Percentiles rank a stretch among this genome's conserved stretches.
These are phyloP conservation scores for Trichosporon inkin DNA, from an alignment of 1,284 basidiomycete genomes.

Conservation along the genomic window DNA sequence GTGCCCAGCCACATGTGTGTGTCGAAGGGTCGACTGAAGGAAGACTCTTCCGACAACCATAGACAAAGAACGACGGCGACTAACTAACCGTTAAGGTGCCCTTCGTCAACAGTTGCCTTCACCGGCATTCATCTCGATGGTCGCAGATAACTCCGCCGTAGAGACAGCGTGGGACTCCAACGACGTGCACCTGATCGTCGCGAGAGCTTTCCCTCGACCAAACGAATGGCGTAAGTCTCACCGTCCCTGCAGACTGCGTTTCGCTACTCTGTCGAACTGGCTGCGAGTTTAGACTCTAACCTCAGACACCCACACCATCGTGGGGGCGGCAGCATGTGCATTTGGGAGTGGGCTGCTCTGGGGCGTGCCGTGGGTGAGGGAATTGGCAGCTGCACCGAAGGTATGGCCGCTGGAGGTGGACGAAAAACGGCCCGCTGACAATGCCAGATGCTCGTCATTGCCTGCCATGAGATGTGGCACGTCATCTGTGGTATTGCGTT, in stretches of 20 bases:
- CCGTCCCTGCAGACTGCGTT: background rate
- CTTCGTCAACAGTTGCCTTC: no score
- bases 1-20: no score
- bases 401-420: slow-evolving; percentile 21
- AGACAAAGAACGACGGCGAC: no score
- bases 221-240: background rate
- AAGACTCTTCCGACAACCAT: no score
- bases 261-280: no score
- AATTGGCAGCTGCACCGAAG: slow-evolving; percentile 44
- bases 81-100: no score
- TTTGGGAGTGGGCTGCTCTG: slow-evolving; percentile 42
- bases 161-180: background rate
- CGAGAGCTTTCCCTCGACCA: background rate
- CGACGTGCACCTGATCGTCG: background rate
- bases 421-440: background rate
- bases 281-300: background rate
- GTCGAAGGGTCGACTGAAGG: no score
- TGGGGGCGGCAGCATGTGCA: slow-evolving; percentile 47
- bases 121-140: background rate
- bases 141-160: background rate
- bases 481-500: slow-evolving; percentile 42
- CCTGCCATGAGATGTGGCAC: slow-evolving; percentile 47
- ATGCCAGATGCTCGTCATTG: slow-evolving; percentile 45
- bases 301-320: slow-evolving; percentile 46
- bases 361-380: slow-evolving; percentile 45